Evolutionary conservation across 805 yeast genomes (phyloP).

Genomic region (Teunomyces funiuensis): DNA sequence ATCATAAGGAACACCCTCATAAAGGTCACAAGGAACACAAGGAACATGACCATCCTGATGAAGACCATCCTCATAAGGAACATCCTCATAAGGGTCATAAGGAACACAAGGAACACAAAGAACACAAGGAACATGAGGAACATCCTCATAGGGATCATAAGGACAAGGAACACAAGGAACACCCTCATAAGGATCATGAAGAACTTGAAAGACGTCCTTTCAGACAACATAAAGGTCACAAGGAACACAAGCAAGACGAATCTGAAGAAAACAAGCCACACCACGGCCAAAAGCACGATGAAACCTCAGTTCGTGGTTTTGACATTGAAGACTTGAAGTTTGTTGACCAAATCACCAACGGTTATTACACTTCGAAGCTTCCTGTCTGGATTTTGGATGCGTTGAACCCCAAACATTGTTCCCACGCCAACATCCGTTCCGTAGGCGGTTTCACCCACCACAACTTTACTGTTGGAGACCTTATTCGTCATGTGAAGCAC

Average conservation of each 20-base stretch:
- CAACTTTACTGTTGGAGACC: slow-evolving; percentile 21
- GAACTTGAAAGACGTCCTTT: no score
- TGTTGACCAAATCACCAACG: slow-evolving; percentile 17
- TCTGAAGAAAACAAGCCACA: no score
- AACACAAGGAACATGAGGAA: no score
- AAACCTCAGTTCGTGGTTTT: background rate
- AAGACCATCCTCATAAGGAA: slow-evolving; percentile 2
- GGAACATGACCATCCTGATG: background rate
- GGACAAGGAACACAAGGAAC: no score
- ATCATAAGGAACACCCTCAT: background rate
- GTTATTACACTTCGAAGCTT: slow-evolving; percentile 15
- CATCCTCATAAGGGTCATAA: background rate
- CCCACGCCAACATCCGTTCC: no score
- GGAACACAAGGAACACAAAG: no score
- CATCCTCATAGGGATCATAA: no score
- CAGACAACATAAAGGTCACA: no score
- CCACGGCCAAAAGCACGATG: background rate
- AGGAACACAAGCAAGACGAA: no score
- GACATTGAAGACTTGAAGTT: slow-evolving; percentile 14
- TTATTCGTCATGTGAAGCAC: slow-evolving; percentile 19
- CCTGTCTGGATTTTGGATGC: slow-evolving; percentile 22
- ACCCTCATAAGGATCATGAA: no score
- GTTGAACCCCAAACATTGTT: slow-evolving; percentile 10
- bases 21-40: no score
- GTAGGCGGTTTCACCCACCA: no score